These are phyloP conservation scores for Afroboletus lepidellus DNA, from an alignment of 1,284 basidiomycete species.

Conservation along the genomic window DNA sequence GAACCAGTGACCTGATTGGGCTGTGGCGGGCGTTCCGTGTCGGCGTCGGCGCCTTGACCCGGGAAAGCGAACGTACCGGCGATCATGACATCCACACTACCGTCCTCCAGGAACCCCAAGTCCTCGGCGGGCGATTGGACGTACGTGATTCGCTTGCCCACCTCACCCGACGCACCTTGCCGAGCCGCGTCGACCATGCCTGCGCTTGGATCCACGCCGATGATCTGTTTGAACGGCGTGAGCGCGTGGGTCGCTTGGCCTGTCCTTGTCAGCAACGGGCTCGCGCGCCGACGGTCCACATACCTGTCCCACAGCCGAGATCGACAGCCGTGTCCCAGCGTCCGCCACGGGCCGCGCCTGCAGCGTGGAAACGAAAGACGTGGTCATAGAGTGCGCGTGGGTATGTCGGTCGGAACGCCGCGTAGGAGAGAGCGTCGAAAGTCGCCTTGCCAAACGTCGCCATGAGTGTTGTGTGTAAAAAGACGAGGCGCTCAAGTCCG, in stretches of 20 bases:
- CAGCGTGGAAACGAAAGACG: conserved; percentile 57
- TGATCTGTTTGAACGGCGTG: conserved; percentile 57
- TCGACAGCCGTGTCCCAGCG: conserved; percentile 64
- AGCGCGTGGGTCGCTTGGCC: conserved; percentile 70
- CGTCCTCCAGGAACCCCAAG: conserved; percentile 50
- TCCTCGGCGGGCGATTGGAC: conserved; percentile 56
- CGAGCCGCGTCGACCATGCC: conserved; percentile 73
- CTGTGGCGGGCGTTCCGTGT: conserved; percentile 34
- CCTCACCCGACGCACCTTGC: conserved; percentile 4
- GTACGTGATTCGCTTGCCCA: conserved; percentile 37
- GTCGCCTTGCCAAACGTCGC: conserved; percentile 64
- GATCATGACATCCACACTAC: conserved; percentile 71
- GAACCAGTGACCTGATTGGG: conserved; percentile 57
- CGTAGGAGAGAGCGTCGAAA: conserved; percentile 65
- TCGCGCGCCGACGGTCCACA: conserved; percentile 17
- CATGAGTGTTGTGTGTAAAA: conserved; percentile 48
- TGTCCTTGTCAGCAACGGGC: conserved; percentile 20
- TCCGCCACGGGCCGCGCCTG: conserved; percentile 26
- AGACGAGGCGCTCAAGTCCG: too few species aligned
- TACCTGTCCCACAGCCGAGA: conserved; percentile 83
- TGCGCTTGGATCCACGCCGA: conserved; percentile 72
- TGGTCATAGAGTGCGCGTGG: conserved; percentile 61
- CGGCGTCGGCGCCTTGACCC: background rate
- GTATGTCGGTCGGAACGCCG: conserved; percentile 66
- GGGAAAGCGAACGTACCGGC: conserved; percentile 47